Conservation (phyloP, 2,329 filamentous ascomycete genomes). For the Xylariaceae sp. region DNA sequence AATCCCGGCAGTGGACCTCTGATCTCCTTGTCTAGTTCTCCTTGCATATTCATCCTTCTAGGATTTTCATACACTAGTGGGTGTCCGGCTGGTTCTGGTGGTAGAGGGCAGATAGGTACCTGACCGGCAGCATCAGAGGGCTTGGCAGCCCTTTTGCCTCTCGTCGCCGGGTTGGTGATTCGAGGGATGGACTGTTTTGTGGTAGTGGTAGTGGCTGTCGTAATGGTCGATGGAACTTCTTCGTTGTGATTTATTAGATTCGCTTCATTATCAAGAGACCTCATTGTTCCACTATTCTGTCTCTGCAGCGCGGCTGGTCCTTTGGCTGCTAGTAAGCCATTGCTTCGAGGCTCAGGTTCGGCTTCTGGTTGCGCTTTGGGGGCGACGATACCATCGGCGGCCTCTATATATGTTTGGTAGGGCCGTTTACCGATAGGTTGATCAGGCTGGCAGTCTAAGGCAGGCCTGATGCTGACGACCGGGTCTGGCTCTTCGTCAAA, state of each 20-base stretch:
- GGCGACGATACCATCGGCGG: neutral
- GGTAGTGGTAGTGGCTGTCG: neutral
- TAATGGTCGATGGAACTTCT: neutral
- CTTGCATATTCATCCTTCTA: constrained; percentile 12
- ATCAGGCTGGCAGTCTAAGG: neutral
- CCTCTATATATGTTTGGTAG: neutral
- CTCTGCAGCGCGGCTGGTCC: neutral
- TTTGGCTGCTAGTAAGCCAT: neutral
- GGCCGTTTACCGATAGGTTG: neutral
- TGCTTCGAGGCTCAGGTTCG: neutral
- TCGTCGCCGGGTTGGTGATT: constrained; percentile 47
- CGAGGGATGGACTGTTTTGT: constrained; percentile 5
- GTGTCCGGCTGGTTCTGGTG: constrained; percentile 25
- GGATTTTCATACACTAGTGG: constrained; percentile 12
- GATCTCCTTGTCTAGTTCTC: constrained; percentile 19
- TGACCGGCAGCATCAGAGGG: constrained; percentile 59
- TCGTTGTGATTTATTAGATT: neutral
- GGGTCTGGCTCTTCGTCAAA: constrained; percentile 36
- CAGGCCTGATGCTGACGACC: neutral
- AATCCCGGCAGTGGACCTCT: constrained; percentile 50
- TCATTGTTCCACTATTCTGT: constrained; percentile 11
- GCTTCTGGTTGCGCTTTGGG: neutral
- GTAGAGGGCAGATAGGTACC: constrained; percentile 48
- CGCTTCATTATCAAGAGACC: neutral
- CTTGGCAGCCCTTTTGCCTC: constrained; percentile 60